Conservation (phyloP, 352 stramenopile species). For the Pythium folliculosum region DNA sequence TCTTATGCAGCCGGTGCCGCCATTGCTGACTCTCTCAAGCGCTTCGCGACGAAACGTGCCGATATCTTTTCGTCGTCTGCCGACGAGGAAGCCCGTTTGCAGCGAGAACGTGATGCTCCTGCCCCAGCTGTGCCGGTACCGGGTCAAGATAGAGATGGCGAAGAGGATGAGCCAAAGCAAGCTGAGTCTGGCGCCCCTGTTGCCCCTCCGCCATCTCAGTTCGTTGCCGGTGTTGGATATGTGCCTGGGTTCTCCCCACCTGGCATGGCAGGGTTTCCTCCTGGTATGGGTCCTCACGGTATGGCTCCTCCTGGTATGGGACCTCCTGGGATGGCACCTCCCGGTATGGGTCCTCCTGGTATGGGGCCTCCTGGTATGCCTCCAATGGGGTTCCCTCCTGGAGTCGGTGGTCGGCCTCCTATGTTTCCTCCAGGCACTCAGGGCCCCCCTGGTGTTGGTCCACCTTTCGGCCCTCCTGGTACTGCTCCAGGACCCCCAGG, state of each 20-base stretch:
- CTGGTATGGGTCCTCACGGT: constrained; percentile 6
- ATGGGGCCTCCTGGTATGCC: neutral
- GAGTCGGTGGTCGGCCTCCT: neutral
- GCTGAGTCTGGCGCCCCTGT: neutral
- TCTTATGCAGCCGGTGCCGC: constrained; percentile 93
- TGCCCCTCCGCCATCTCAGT: constrained; percentile 18
- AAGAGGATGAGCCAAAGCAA: constrained; percentile 30
- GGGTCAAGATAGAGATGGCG: constrained; percentile 29
- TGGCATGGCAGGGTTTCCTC: constrained; percentile 30
- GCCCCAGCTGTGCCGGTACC: neutral
- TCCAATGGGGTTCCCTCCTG: constrained; percentile 7
- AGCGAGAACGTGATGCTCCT: constrained; percentile 44
- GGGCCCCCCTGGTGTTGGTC: constrained; percentile 3
- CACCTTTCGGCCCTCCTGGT: constrained; percentile 31
- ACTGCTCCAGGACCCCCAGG: constrained; percentile 11
- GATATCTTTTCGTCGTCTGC: constrained; percentile 94
- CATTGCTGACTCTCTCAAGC: constrained; percentile 94
- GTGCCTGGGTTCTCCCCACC: constrained; percentile 30
- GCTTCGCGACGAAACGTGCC: constrained; percentile 91
- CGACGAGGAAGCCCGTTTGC: constrained; percentile 74
- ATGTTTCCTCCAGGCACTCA: constrained; percentile 7
- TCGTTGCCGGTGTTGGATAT: constrained; percentile 15
- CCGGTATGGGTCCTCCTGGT: constrained; percentile 35
- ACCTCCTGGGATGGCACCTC: constrained; percentile 30
- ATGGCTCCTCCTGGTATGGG: constrained; percentile 21